phyloP scores from a whole-genome alignment of 1,139 yeast genomes.

The Debaryomyces singareniensis region DNA sequence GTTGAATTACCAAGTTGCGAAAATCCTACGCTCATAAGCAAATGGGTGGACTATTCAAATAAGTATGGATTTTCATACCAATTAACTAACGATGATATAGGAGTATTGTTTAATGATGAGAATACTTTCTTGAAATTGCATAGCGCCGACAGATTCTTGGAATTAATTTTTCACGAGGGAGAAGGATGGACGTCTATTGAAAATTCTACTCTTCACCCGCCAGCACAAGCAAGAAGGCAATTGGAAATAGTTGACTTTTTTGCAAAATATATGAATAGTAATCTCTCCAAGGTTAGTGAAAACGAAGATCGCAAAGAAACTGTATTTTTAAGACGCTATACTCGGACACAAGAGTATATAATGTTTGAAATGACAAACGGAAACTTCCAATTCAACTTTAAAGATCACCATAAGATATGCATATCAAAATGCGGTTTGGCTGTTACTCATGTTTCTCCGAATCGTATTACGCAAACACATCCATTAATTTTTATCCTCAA shows the following conservation, averaged over 20 bases:
- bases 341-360: conserved; percentile 71
- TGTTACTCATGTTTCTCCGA: conserved; percentile 77
- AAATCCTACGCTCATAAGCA: conserved; percentile 73
- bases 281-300: conserved; percentile 68
- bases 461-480: conserved; percentile 65
- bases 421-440: conserved; percentile 70
- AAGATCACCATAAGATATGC: conserved; percentile 88
- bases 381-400: conserved; percentile 87
- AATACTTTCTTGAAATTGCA: conserved; percentile 70
- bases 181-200: conserved; percentile 75
- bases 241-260: conserved; percentile 80
- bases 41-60: conserved; percentile 98
- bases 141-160: conserved; percentile 58
- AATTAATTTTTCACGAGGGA: conserved; percentile 50
- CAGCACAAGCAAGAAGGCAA: conserved; percentile 59
- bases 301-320: conserved; percentile 53
- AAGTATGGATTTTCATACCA: conserved; percentile 95
- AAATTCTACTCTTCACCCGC: conserved; percentile 50
- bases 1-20: conserved; percentile 42
- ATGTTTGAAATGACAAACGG: conserved; percentile 95
- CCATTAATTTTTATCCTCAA: conserved; percentile 55
- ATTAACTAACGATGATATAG: conserved; percentile 81
- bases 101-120: conserved; percentile 84
- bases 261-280: conserved; percentile 77
- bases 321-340: conserved; percentile 73